phyloP scores from a whole-genome alignment of 2,329 filamentous ascomycete genomes.

The Sporothrix pseudoabietina region DNA sequence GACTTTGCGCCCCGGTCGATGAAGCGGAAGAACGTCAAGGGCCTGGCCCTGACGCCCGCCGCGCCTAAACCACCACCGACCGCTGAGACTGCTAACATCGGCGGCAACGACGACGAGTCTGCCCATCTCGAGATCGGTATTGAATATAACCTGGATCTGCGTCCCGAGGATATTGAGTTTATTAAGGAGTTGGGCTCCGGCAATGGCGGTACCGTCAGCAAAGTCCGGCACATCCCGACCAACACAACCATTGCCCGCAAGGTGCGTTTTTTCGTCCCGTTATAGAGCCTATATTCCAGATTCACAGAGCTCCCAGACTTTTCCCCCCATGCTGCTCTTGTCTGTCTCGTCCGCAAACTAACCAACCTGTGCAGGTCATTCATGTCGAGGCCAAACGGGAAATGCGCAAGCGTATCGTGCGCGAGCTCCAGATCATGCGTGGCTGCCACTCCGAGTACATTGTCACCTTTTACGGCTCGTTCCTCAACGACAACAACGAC shows the following conservation, averaged over 20 bases:
- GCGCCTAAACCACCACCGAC: slow-evolving; percentile 71
- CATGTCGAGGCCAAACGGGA: slow-evolving; percentile 98
- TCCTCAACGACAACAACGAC: slow-evolving; percentile 93
- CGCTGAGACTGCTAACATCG: slow-evolving; percentile 71
- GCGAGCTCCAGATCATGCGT: slow-evolving; percentile 97
- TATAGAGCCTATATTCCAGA: slow-evolving; percentile 15
- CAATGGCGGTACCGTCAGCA: slow-evolving; percentile 97
- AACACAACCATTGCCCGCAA: slow-evolving; percentile 98
- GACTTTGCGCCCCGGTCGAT: slow-evolving; percentile 75
- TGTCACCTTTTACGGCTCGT: slow-evolving; percentile 96
- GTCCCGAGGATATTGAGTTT: slow-evolving; percentile 88
- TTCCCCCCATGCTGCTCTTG: not conserved
- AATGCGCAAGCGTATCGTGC: slow-evolving; percentile 92
- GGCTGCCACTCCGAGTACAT: slow-evolving; percentile 97
- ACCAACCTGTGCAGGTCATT: slow-evolving; percentile 68
- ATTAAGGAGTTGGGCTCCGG: slow-evolving; percentile 93
- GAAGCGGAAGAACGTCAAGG: slow-evolving; percentile 99
- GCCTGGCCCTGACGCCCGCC: slow-evolving; percentile 77
- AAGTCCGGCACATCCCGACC: slow-evolving; percentile 91
- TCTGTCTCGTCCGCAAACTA: not conserved
- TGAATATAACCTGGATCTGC: slow-evolving; percentile 91
- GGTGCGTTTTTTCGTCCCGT: slow-evolving; percentile 53
- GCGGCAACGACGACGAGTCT: slow-evolving; percentile 59
- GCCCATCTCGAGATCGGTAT: slow-evolving; percentile 88
- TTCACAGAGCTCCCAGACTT: not conserved